Base-by-base conservation (phyloP, 1,139 yeast species). In the Magnusiomyces tetraspermus region DNA sequence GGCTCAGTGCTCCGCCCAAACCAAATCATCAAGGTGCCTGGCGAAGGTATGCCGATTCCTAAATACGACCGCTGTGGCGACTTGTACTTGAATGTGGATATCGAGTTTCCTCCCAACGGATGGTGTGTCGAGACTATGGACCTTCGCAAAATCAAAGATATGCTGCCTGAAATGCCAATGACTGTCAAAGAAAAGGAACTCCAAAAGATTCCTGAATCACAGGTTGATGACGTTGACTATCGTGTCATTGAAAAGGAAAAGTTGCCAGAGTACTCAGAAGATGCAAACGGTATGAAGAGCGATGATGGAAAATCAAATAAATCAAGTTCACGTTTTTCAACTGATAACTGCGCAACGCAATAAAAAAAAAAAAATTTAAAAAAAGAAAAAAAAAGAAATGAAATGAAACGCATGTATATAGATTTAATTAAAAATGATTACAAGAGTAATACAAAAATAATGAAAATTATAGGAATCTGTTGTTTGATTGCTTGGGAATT, bases 41-140 rank as follows among this genome's bases (percentile, higher is more conserved):
- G 80, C 46, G 97, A 90, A 67, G 98, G 98, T 1, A 87, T 94
- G 95, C 96, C 96, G 0, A 63, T 77, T 3, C 71, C 72, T 54
- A 69, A 69, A 23, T 60, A 70, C 11, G 70, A 66, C 48, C 63
- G 68, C 21, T 74, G 76, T 49, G 97, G 97, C 26, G 89, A 88
- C 65, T 69, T 92, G 60, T 90, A 82, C 61, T 73, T 92, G 22
- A 78, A 77, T 54, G 67, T 88, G 24, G 80, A 80, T 24, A 80
- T 92, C 52, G 87, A 82, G 59, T 92, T 92, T 67, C 98, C 97
- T 1, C 76, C 76, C 41, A 94, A 87, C 36, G 65, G 65, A 10
- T 65, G 69, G 69, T 60, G 63, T 44, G 44, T 59, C 21, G 69
- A 64, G 51, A 59, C 59, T 43, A 48, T 57, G 21, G 68, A 65